Percentiles rank a stretch among this genome's conserved stretches.
These are phyloP conservation scores for Diaporthe sp. DNA, from an alignment of 2,329 filamentous ascomycete genomes.

Conservation along the genomic window DNA sequence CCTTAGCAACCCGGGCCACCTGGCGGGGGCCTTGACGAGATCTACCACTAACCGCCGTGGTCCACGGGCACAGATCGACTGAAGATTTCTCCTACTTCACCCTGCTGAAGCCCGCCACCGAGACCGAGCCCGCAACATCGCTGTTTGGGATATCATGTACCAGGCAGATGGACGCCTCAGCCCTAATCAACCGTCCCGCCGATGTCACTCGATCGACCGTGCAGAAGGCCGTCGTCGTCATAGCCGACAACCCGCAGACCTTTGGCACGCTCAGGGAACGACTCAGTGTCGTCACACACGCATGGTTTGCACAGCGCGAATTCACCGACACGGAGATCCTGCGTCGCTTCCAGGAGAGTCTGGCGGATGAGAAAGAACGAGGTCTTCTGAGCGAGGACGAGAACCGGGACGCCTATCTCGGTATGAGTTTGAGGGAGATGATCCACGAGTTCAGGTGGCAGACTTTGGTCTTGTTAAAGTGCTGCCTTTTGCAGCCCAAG, in stretches of 20 bases:
- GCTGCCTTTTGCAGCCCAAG: conserved; percentile 93
- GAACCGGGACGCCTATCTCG: conserved; percentile 88
- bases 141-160: conserved; percentile 98
- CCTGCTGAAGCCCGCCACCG: conserved; percentile 75
- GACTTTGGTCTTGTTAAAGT: conserved; percentile 94
- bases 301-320: conserved; percentile 96
- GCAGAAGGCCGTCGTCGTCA: conserved; percentile 97
- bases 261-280: conserved; percentile 94
- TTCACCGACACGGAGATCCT: conserved; percentile 94
- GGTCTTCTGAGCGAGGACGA: conserved; percentile 73
- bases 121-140: conserved; percentile 75
- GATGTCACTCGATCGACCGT: conserved; percentile 98
- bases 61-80: conserved; percentile 69
- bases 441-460: conserved; percentile 96
- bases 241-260: conserved; percentile 89
- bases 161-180: conserved; percentile 85
- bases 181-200: conserved; percentile 81
- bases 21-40: conserved; percentile 25
- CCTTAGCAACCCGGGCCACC: too few species aligned
- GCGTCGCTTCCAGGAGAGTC: conserved; percentile 89
- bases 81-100: conserved; percentile 99
- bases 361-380: conserved; percentile 76
- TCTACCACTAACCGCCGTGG: neutral
- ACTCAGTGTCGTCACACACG: conserved; percentile 89
- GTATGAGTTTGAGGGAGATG: conserved; percentile 88